Percentiles rank a stretch among this genome's conserved stretches.
Conservation (phyloP, 805 yeast species). For the Candida hungchunana region DNA sequence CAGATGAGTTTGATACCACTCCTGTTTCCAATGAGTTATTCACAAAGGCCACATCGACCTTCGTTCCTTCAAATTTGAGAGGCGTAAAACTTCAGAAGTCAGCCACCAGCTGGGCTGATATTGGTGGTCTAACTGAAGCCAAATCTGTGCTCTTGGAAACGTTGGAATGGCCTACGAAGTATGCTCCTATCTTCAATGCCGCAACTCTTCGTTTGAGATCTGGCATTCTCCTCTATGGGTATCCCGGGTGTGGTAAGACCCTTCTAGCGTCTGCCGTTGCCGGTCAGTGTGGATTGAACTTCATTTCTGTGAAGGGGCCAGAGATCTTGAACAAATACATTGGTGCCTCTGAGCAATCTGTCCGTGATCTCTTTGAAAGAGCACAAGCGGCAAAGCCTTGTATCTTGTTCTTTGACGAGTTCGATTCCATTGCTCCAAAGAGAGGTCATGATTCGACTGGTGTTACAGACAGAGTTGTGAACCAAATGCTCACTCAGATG, state of each 20-base stretch:
- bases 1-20: neutral
- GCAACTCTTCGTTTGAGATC: constrained; percentile 87
- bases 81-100: constrained; percentile 86
- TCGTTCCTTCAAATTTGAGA: constrained; percentile 74
- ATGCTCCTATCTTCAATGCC: constrained; percentile 88
- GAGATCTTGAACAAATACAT: constrained; percentile 92
- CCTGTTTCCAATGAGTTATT: constrained; percentile 37
- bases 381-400: constrained; percentile 96
- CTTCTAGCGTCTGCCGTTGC: constrained; percentile 90
- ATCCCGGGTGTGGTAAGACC: constrained; percentile 98
- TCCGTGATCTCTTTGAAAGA: constrained; percentile 86
- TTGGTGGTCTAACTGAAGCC: constrained; percentile 82
- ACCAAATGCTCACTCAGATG: constrained; percentile 96
- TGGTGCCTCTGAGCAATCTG: constrained; percentile 95
- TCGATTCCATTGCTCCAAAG: constrained; percentile 95
- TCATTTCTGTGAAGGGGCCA: constrained; percentile 92
- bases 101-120: constrained; percentile 71
- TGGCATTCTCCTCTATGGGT: constrained; percentile 87
- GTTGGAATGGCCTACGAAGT: constrained; percentile 94
- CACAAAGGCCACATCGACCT: constrained; percentile 57
- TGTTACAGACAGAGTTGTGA: constrained; percentile 95
- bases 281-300: constrained; percentile 88
- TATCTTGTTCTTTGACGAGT: constrained; percentile 88
- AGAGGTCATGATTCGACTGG: constrained; percentile 98
- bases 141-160: constrained; percentile 79